Conservation (phyloP, 768 basidiomycete species). For the Lactifluus piperatus region DNA sequence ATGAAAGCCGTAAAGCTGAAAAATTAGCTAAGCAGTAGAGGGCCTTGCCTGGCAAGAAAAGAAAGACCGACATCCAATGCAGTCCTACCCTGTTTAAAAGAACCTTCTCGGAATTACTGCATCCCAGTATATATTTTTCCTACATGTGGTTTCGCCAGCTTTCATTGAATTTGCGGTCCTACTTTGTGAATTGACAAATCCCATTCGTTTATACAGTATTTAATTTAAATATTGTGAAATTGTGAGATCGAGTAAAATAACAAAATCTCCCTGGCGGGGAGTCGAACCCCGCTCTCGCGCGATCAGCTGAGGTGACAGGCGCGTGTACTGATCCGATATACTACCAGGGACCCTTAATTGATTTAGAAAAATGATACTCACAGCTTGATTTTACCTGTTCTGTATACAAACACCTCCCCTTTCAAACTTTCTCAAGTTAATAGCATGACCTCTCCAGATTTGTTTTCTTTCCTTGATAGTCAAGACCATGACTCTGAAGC, state of each 20-base stretch:
- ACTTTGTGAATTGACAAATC: too few relatives aligned
- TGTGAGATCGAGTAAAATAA: background rate
- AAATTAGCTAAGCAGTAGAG: background rate
- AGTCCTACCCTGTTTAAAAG: background rate
- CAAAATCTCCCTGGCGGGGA: conserved; percentile 26
- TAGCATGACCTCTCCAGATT: conserved; percentile 34
- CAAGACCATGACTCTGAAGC: conserved; percentile 24
- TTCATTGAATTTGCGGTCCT: background rate
- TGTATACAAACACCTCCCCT: too few relatives aligned
- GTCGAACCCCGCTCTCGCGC: conserved; percentile 31
- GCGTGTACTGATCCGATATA: conserved; percentile 23
- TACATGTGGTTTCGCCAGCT: background rate
- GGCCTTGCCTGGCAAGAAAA: background rate
- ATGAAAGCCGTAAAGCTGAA: background rate
- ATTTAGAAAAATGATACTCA: background rate
- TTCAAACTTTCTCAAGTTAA: background rate
- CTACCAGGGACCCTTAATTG: conserved; percentile 9
- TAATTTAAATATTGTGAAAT: too few relatives aligned
- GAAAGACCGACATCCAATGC: background rate
- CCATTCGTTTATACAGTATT: too few relatives aligned
- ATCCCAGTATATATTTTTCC: background rate
- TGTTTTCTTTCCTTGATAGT: conserved; percentile 67
- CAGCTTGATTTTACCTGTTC: too few relatives aligned
- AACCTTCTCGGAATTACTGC: background rate
- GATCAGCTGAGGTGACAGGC: conserved; percentile 14